These are phyloP conservation scores for Rhizopogon sp. DNA, from an alignment of 768 basidiomycete species.

Conservation along the genomic window DNA sequence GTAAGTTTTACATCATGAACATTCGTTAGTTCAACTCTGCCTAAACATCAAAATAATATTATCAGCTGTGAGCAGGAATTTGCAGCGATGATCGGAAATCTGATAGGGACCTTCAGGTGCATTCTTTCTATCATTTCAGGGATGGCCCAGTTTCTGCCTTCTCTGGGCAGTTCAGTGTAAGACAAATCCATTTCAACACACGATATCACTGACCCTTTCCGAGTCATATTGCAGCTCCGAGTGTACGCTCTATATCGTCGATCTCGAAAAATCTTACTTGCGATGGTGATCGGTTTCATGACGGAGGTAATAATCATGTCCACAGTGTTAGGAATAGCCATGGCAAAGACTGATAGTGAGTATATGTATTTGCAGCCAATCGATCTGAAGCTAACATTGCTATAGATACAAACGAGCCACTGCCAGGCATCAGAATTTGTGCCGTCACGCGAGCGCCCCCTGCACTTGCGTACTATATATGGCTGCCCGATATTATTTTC, in stretches of 20 bases:
- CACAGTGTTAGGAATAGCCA: background rate
- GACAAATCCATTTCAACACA: background rate
- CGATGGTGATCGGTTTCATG: background rate
- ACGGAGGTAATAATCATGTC: background rate
- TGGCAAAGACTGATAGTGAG: background rate
- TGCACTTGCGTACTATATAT: background rate
- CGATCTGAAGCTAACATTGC: background rate
- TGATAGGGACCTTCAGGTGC: background rate
- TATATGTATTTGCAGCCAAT: background rate
- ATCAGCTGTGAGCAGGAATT: background rate
- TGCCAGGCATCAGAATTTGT: background rate
- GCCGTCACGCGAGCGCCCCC: background rate
- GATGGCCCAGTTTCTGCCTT: background rate
- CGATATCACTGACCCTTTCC: background rate
- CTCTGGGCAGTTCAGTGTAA: conserved; percentile 1
- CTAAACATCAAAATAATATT: background rate
- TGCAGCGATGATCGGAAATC: background rate
- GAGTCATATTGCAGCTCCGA: background rate
- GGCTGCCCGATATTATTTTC: background rate
- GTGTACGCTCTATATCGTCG: background rate
- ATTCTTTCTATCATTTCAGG: background rate
- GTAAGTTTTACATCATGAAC: background rate
- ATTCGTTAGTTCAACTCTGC: background rate
- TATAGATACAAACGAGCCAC: background rate
- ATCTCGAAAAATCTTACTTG: background rate